phyloP scores from a whole-genome alignment of 139 green algal genomes.

The Chloropicon primus region DNA sequence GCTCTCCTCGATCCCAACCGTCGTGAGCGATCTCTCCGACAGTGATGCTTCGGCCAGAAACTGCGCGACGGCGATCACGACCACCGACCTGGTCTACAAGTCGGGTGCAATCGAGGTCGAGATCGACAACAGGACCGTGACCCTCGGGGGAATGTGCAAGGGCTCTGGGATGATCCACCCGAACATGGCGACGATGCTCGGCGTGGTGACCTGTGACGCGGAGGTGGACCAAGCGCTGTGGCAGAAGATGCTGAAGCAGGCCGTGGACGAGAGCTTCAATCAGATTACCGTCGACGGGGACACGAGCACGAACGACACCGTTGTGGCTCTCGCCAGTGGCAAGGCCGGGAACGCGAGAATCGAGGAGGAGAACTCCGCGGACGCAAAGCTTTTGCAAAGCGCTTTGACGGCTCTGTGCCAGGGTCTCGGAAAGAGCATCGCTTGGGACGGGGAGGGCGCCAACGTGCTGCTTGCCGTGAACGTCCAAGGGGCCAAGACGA shows the following conservation, averaged over 20 bases:
- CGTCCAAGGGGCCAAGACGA: constrained; percentile 29
- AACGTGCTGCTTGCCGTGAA: constrained; percentile 85
- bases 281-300: constrained; percentile 77
- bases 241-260: constrained; percentile 47
- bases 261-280: constrained; percentile 26
- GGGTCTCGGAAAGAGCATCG: constrained; percentile 80
- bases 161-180: constrained; percentile 98
- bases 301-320: constrained; percentile 78
- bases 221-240: constrained; percentile 56
- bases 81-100: constrained; percentile 71
- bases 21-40: not conserved
- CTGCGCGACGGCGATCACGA: constrained; percentile 30
- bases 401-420: constrained; percentile 80
- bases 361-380: constrained; percentile 17
- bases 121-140: constrained; percentile 29
- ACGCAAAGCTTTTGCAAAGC: constrained; percentile 56
- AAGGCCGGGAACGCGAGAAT: constrained; percentile 38
- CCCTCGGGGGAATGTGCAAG: constrained; percentile 87
- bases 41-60: not conserved
- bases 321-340: constrained; percentile 67
- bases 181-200: constrained; percentile 99
- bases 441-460: constrained; percentile 95
- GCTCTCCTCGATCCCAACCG: not conserved
- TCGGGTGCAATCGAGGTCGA: constrained; percentile 60
- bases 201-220: constrained; percentile 86